Evolutionary conservation across 2,329 filamentous ascomycete species (phyloP).

Genomic region (Diaporthe helianthi): DNA sequence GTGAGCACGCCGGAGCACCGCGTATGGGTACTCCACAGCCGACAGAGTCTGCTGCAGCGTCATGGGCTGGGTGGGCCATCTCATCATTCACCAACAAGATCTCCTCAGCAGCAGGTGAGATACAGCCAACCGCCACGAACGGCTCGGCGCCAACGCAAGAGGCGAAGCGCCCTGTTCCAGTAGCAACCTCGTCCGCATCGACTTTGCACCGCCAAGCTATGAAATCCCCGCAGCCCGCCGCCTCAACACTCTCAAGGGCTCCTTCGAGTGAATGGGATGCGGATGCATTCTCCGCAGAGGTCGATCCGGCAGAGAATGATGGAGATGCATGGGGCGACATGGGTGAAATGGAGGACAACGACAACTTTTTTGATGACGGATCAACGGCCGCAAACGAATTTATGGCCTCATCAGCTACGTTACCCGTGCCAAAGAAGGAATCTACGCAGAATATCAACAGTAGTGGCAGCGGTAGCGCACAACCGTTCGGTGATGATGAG

Average conservation of each 20-base stretch:
- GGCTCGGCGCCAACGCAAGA: conserved; percentile 49
- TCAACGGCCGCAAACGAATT: conserved; percentile 37
- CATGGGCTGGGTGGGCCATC: conserved; percentile 97
- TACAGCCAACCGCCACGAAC: conserved; percentile 64
- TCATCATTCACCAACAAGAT: conserved; percentile 98
- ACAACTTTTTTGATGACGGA: conserved; percentile 49
- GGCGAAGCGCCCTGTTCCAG: conserved; percentile 44
- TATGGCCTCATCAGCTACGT: conserved; percentile 35
- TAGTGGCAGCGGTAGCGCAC: conserved; percentile 44
- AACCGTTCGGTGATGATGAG: conserved; percentile 78
- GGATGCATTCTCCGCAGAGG: conserved; percentile 61
- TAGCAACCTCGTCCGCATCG: conserved; percentile 60
- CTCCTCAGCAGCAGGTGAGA: conserved; percentile 83
- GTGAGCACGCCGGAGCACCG: conserved; percentile 61
- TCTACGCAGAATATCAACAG: conserved; percentile 33
- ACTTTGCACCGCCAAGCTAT: conserved; percentile 65
- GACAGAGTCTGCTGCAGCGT: conserved; percentile 62
- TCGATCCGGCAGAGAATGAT: conserved; percentile 66
- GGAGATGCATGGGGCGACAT: conserved; percentile 78
- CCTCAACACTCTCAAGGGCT: conserved; percentile 52
- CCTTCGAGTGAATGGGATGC: conserved; percentile 54
- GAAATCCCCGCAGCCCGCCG: conserved; percentile 54
- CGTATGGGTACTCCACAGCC: conserved; percentile 82
- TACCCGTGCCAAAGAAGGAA: conserved; percentile 38
- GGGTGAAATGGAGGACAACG: conserved; percentile 56